Base-by-base conservation (phyloP, 306 rosid species). In the Sphenostylis stenocarpa region DNA sequence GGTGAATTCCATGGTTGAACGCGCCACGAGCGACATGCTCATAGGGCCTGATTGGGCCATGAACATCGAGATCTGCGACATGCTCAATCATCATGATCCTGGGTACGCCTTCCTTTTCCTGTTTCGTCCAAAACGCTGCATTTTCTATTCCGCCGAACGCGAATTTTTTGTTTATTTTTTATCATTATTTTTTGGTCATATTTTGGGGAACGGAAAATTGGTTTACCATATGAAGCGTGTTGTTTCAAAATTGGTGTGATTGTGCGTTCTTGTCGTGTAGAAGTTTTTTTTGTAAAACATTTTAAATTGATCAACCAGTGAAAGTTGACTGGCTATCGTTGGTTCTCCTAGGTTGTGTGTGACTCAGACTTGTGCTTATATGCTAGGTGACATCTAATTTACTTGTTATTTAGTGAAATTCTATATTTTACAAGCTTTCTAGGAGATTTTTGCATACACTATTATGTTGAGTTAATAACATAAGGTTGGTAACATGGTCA, bases 1-100 rank as follows among this genome's bases (percentile, higher is more conserved):
- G 99, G 99, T 92, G 88, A 90, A 89, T 87, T 80, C 91, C 15
- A 82, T 95, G 91, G 99, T 95, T 71, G 99, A 90, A 63, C 96
- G 97, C 79, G 99, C 99, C 61, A 95, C 99, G 77, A 95, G 96
- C 87, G 96, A 92, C 88, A 88, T 86, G 97, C 95, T 95, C 81
- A 89, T 95, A 85, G 99, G 99, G 34, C 97, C 99, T 36, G 99
- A 95, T 86, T 95, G 99, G 99, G 99, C 97, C 34, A 89, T 87
- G 97, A 95, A 95, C 81, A 86, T 95, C 73, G 99, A 95, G 93
- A 95, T 95, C 91, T 95, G 99, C 65, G 97, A 95, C 74, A 90
- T 92, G 85, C 94, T 93, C 76, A 95, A 95, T 76, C 93, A 81
- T 23, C 93, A 81, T 23, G 97, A 95, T 78, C 99, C 97, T 84